phyloP scores from a whole-genome alignment of 805 yeast species.

The Yamadazyma paraphyllophila region DNA sequence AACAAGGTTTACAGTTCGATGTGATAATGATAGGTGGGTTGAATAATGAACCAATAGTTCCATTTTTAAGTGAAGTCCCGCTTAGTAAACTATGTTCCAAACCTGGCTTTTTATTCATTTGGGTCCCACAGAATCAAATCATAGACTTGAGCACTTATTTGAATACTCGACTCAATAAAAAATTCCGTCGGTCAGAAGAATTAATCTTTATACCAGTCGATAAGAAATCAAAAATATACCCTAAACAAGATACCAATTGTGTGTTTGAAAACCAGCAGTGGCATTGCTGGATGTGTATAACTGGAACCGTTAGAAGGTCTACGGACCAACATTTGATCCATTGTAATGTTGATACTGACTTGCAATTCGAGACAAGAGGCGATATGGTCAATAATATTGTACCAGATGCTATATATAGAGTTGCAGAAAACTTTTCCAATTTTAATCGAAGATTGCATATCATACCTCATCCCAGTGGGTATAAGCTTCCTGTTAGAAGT shows the following conservation, averaged over 20 bases:
- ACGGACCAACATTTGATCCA: slow-evolving; percentile 82
- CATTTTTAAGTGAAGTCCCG: slow-evolving; percentile 63
- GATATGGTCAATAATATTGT: slow-evolving; percentile 21
- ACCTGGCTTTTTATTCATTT: slow-evolving; percentile 82
- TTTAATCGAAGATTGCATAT: slow-evolving; percentile 83
- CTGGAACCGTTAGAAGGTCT: slow-evolving; percentile 88
- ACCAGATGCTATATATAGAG: slow-evolving; percentile 73
- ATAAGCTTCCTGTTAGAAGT: slow-evolving; percentile 57
- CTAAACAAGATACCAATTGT: slow-evolving; percentile 43
- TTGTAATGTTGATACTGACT: slow-evolving; percentile 89
- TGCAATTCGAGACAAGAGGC: slow-evolving; percentile 56
- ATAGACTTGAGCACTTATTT: slow-evolving; percentile 57
- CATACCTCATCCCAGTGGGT: slow-evolving; percentile 70
- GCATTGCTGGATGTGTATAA: slow-evolving; percentile 98
- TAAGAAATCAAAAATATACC: slow-evolving; percentile 62
- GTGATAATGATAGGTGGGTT: slow-evolving; percentile 91
- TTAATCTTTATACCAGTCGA: slow-evolving; percentile 77
- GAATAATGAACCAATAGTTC: slow-evolving; percentile 69
- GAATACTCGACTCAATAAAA: slow-evolving; percentile 50
- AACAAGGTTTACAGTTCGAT: slow-evolving; percentile 67
- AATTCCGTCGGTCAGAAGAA: slow-evolving; percentile 87
- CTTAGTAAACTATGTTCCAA: slow-evolving; percentile 70
- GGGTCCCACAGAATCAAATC: slow-evolving; percentile 81
- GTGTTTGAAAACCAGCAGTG: slow-evolving; percentile 75
- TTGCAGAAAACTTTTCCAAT: slow-evolving; percentile 86